These are phyloP conservation scores for Filosporella fistucella DNA, from an alignment of 495 filamentous ascomycete species.

Conservation along the genomic window DNA sequence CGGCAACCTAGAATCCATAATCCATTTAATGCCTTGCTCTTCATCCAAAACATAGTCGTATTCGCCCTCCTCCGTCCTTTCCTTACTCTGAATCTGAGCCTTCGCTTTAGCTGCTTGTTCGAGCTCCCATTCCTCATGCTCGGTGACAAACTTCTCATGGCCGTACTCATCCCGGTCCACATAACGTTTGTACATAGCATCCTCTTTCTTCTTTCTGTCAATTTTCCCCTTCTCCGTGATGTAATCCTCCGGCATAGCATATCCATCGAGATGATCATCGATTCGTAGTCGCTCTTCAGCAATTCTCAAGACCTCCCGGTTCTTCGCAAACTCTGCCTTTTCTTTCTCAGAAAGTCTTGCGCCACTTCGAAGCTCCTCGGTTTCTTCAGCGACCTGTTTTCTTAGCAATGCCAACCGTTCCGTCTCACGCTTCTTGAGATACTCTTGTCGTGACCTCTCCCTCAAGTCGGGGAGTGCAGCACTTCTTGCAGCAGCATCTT, in stretches of 20 bases:
- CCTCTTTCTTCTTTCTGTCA: constrained; percentile 83
- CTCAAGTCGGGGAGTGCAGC: constrained; percentile 72
- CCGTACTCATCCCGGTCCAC: constrained; percentile 85
- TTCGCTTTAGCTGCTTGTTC: constrained; percentile 89
- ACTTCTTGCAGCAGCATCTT: constrained; percentile 56
- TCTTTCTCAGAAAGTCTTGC: constrained; percentile 70
- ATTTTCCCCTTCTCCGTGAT: constrained; percentile 91
- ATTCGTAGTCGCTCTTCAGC: constrained; percentile 86
- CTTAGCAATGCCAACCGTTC: constrained; percentile 80
- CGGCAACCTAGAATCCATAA: constrained; percentile 66
- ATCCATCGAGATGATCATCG: constrained; percentile 90
- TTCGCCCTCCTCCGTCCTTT: constrained; percentile 77
- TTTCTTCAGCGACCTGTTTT: constrained; percentile 89
- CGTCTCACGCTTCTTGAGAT: constrained; percentile 85
- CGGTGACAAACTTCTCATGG: constrained; percentile 85
- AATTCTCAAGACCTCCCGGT: constrained; percentile 78
- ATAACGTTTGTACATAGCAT: constrained; percentile 85
- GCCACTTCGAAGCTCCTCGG: constrained; percentile 74
- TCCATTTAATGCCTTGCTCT: constrained; percentile 80
- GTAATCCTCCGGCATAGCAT: constrained; percentile 90
- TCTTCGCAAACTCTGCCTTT: constrained; percentile 87
- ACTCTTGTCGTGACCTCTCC: constrained; percentile 82
- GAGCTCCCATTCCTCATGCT: constrained; percentile 93
- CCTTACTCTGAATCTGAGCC: constrained; percentile 70
- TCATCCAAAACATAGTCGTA: constrained; percentile 96